A percentile compares a stretch with the other conserved stretches of the same genome.
Evolutionary conservation across 208 protist genomes (phyloP).

Genomic region (Wallacemonas sp.): DNA sequence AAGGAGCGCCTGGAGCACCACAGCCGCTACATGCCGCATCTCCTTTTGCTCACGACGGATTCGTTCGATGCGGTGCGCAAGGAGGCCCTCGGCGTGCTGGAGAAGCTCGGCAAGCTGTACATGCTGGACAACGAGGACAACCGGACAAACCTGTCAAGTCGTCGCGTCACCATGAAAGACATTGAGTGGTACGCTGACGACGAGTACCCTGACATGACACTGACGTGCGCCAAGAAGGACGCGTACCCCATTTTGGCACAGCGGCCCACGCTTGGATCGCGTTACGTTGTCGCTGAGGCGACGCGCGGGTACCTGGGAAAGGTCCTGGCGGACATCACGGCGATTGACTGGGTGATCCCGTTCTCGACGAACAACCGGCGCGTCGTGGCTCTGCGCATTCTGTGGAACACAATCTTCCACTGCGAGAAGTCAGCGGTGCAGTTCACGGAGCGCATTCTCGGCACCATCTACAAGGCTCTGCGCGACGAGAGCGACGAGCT

Average conservation of each 20-base stretch:
- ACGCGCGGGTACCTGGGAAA: constrained; percentile 61
- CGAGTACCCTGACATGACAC: constrained; percentile 77
- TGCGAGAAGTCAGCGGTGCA: constrained; percentile 83
- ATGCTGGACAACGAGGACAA: constrained; percentile 91
- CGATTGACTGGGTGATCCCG: constrained; percentile 90
- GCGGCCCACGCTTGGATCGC: constrained; percentile 70
- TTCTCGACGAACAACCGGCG: constrained; percentile 84
- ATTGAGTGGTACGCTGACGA: constrained; percentile 93
- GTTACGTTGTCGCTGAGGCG: constrained; percentile 80
- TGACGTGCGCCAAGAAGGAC: constrained; percentile 11
- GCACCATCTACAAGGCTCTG: constrained; percentile 81
- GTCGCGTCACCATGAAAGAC: constrained; percentile 88
- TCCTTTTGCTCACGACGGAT: constrained; percentile 80
- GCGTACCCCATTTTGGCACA: constrained; percentile 43
- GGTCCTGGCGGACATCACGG: constrained; percentile 67
- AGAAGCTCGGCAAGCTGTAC: constrained; percentile 74
- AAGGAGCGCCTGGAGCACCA: constrained; percentile 83
- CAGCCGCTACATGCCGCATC: constrained; percentile 72
- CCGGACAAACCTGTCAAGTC: constrained; percentile 72
- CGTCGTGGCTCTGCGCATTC: constrained; percentile 75
- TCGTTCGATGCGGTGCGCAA: constrained; percentile 51
- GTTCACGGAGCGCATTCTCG: constrained; percentile 81
- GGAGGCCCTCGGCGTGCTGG: constrained; percentile 47
- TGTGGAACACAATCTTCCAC: constrained; percentile 81
- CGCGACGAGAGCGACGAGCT: constrained; percentile 78